phyloP scores from a whole-genome alignment of 2,329 filamentous ascomycete species.

The Cyclaneusma minus region DNA sequence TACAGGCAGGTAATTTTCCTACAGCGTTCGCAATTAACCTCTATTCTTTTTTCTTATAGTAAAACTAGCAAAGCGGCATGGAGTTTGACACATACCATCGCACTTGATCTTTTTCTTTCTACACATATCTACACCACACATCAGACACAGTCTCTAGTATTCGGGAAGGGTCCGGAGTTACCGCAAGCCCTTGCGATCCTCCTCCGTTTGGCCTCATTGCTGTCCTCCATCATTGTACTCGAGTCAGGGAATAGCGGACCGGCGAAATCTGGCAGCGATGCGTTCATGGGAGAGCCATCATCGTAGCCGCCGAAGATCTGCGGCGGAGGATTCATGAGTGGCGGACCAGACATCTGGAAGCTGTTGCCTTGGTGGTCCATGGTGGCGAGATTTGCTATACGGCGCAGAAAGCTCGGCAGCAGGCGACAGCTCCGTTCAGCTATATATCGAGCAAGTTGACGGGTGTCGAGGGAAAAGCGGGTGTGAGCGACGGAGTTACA shows the following conservation, averaged over 20 bases:
- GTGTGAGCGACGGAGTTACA: no score
- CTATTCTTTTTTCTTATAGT: no score
- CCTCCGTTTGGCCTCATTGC: slow-evolving; percentile 58
- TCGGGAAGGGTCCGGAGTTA: not conserved
- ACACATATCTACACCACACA: slow-evolving; percentile 65
- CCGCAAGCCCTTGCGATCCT: slow-evolving; percentile 38
- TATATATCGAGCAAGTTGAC: no score
- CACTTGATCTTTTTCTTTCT: slow-evolving; percentile 46
- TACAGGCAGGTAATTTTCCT: slow-evolving; percentile 70
- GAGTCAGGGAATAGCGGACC: slow-evolving; percentile 46
- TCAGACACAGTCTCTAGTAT: slow-evolving; percentile 6
- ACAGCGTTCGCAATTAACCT: no score
- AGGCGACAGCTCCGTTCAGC: no score
- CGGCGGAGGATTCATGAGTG: slow-evolving; percentile 49
- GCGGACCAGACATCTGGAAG: slow-evolving; percentile 43
- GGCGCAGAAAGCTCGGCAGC: no score
- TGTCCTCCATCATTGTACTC: slow-evolving; percentile 41
- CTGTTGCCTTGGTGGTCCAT: slow-evolving; percentile 24
- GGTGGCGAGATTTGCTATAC: no score
- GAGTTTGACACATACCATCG: not conserved
- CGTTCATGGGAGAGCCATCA: slow-evolving; percentile 41
- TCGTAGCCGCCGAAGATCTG: slow-evolving; percentile 54
- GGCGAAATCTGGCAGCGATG: slow-evolving; percentile 39
- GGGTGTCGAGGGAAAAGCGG: no score
- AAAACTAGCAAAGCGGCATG: no score